phyloP scores from a whole-genome alignment of 345 rosid genomes.

The Hypericum perforatum region DNA sequence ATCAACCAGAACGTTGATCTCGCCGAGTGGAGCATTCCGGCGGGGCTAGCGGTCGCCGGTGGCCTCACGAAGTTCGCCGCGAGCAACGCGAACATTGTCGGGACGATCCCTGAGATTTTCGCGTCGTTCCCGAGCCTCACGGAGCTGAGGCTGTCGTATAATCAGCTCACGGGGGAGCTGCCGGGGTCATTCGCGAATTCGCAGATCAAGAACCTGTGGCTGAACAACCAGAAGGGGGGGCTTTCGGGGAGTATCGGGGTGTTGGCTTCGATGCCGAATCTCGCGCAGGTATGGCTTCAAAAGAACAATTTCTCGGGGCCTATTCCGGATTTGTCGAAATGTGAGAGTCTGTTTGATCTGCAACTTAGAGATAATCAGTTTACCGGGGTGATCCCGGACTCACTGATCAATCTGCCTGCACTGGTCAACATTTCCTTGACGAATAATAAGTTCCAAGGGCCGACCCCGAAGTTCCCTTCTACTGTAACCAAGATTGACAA shows the following conservation, averaged over 20 bases:
- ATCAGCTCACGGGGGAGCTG: conserved; percentile 55
- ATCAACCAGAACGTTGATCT: conserved; percentile 28
- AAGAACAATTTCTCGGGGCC: conserved; percentile 61
- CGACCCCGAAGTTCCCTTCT: conserved; percentile 31
- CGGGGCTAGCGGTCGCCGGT: neutral
- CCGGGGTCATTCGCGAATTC: conserved; percentile 51
- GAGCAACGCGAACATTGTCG: no score
- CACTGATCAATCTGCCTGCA: conserved; percentile 27
- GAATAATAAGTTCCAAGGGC: conserved; percentile 75
- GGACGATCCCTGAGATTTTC: no score
- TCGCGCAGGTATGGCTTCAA: conserved; percentile 63
- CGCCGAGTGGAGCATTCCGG: conserved; percentile 50
- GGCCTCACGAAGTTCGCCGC: no score
- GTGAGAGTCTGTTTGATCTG: conserved; percentile 37
- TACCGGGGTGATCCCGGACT: conserved; percentile 51
- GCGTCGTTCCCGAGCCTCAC: conserved; percentile 32
- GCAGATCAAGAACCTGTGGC: conserved; percentile 43
- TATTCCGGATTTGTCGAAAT: conserved; percentile 55
- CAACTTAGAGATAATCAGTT: conserved; percentile 65
- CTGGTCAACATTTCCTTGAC: conserved; percentile 39
- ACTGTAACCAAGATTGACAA: conserved; percentile 14
- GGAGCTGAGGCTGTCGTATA: conserved; percentile 50
- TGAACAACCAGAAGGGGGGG: conserved; percentile 58
- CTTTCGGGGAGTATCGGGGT: conserved; percentile 53
- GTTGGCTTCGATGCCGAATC: conserved; percentile 42